A percentile compares a stretch with the other conserved stretches of the same genome.
Conservation (phyloP, 441 rosid genomes). For the Erodium texanum region DNA sequence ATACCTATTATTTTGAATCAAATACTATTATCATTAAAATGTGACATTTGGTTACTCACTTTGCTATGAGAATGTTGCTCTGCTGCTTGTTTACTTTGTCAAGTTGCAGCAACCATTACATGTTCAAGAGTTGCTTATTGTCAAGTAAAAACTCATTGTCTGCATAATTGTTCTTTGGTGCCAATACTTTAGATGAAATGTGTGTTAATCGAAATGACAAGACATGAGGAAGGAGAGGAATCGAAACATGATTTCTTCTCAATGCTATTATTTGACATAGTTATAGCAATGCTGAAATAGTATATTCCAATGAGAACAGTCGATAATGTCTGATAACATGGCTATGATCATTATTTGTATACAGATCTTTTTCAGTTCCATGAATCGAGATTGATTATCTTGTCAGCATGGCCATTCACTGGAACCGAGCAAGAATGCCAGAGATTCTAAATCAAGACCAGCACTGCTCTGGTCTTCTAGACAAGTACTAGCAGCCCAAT, state of each 20-base stretch:
- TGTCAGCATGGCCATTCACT: not conserved
- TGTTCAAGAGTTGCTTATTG: too few relatives aligned
- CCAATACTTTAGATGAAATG: not conserved
- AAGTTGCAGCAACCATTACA: too few relatives aligned
- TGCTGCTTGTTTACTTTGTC: too few relatives aligned
- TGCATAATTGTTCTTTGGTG: not conserved
- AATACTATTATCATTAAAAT: too few relatives aligned
- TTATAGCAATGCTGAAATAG: too few relatives aligned
- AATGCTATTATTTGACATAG: not conserved
- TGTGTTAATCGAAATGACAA: not conserved
- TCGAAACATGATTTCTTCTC: not conserved
- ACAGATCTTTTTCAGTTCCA: not conserved
- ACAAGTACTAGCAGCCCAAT: not conserved
- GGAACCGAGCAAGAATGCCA: conserved; percentile 1
- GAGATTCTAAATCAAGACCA: not conserved
- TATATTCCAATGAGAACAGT: too few relatives aligned
- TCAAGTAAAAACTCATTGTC: too few relatives aligned
- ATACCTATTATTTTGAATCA: not conserved
- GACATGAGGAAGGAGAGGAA: not conserved
- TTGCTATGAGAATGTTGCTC: too few relatives aligned
- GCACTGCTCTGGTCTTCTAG: not conserved
- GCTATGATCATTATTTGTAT: not conserved
- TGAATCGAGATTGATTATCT: not conserved
- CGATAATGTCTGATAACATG: too few relatives aligned
- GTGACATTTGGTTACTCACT: not conserved